Evolutionary conservation across 345 rosid genomes (phyloP).

Genomic region (Rhizophora apiculata): DNA sequence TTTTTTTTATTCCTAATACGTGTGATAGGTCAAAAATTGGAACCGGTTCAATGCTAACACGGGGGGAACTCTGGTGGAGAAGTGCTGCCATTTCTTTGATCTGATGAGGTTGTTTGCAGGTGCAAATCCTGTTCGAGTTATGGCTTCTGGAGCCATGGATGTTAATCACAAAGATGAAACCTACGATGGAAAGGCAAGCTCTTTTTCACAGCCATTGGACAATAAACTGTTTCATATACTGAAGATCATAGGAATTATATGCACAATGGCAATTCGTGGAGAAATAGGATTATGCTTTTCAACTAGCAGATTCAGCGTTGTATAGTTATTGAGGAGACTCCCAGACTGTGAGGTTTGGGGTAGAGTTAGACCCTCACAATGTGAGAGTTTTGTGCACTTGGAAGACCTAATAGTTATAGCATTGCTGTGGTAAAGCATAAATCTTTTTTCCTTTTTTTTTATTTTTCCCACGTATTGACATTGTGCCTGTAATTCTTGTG

Average conservation of each 20-base stretch:
- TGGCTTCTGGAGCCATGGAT: conserved; percentile 95
- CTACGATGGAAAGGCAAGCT: conserved; percentile 76
- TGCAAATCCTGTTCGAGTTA: conserved; percentile 76
- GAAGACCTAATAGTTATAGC: too few relatives aligned
- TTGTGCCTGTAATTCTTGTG: too few relatives aligned
- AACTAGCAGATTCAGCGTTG: too few relatives aligned
- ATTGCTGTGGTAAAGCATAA: too few relatives aligned
- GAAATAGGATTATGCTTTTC: neutral
- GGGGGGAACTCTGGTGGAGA: conserved; percentile 94
- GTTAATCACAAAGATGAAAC: conserved; percentile 88
- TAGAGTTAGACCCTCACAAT: too few relatives aligned
- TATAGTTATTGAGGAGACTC: too few relatives aligned
- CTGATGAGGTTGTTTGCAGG: conserved; percentile 85
- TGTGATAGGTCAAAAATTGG: conserved; percentile 77
- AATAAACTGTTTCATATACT: too few relatives aligned
- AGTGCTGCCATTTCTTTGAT: conserved; percentile 98
- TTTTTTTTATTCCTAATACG: neutral
- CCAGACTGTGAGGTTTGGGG: too few relatives aligned
- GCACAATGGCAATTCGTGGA: too few relatives aligned
- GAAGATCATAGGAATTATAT: too few relatives aligned
- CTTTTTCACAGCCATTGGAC: neutral
- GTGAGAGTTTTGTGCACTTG: too few relatives aligned
- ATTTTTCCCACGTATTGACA: neutral
- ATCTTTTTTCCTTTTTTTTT: neutral
- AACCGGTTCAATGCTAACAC: conserved; percentile 86